Conservation (phyloP, 257 asterid species). For the Penstemon davidsonii region DNA sequence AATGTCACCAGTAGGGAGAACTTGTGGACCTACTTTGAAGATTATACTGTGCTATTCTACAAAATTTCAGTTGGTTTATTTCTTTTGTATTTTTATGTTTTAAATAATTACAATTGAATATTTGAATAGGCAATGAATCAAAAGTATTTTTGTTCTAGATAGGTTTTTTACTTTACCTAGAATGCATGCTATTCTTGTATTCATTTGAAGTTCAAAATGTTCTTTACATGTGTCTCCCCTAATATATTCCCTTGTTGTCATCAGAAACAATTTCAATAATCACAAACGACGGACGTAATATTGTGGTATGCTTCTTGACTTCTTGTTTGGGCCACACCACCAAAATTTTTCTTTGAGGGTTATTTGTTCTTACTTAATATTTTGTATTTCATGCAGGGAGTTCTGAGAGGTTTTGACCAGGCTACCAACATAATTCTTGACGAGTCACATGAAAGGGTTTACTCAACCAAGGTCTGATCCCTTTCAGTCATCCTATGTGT, state of each 20-base stretch:
- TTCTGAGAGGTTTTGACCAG: conserved; percentile 91
- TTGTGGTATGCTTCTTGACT: conserved; percentile 69
- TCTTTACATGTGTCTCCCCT: conserved; percentile 25
- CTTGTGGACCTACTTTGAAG: neutral
- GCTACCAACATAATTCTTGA: conserved; percentile 96
- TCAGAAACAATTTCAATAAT: conserved; percentile 84
- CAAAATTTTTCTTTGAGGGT: neutral
- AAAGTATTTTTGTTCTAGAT: too few relatives aligned
- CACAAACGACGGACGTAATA: conserved; percentile 94
- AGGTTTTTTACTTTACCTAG: neutral
- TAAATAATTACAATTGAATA: neutral
- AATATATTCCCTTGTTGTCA: conserved; percentile 22
- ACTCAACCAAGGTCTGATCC: conserved; percentile 85
- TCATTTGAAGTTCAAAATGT: conserved; percentile 5
- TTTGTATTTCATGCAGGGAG: conserved; percentile 58
- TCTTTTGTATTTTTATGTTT: neutral
- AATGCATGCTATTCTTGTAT: neutral
- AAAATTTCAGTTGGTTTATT: neutral
- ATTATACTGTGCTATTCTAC: neutral
- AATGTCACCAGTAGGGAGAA: neutral
- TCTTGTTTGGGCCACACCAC: conserved; percentile 10
- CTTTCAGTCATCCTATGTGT: neutral
- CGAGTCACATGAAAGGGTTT: conserved; percentile 97
- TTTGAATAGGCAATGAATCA: neutral
- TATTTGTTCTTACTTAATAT: conserved; percentile 18